Evolutionary conservation across 257 asterid species (phyloP).

Genomic region (Solanum paucissectum): DNA sequence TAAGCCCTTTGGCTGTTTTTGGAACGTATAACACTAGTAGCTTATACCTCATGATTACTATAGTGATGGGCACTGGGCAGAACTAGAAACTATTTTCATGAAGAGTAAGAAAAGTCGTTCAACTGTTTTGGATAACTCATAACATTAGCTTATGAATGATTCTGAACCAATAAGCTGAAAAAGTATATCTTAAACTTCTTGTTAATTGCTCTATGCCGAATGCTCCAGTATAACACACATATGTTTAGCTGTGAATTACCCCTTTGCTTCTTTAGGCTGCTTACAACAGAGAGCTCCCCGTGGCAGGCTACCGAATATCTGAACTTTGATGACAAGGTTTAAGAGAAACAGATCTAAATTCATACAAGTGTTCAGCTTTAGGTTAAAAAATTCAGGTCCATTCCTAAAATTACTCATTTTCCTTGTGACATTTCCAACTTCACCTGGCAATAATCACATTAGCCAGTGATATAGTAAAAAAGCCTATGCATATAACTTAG

Average conservation of each 20-base stretch:
- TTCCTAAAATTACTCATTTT: neutral
- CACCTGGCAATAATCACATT: neutral
- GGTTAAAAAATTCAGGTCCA: neutral
- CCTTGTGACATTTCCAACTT: neutral
- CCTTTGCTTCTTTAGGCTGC: neutral
- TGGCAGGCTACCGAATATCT: neutral
- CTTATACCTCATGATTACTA: neutral
- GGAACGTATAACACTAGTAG: neutral
- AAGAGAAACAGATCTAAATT: neutral
- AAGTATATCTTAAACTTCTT: neutral
- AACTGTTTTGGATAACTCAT: neutral
- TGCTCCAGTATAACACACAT: neutral
- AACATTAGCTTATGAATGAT: neutral
- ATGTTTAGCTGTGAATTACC: neutral
- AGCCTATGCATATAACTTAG: neutral
- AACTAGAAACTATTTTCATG: neutral
- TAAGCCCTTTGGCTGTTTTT: neutral
- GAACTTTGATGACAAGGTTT: neutral
- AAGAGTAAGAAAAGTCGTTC: neutral
- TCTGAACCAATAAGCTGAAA: neutral
- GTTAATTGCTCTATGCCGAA: neutral
- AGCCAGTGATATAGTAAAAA: neutral
- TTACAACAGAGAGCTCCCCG: neutral
- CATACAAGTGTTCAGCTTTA: neutral
- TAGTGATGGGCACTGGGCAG: neutral